phyloP scores from a whole-genome alignment of 2,329 filamentous ascomycete species.

The Talaromyces marneffei region DNA sequence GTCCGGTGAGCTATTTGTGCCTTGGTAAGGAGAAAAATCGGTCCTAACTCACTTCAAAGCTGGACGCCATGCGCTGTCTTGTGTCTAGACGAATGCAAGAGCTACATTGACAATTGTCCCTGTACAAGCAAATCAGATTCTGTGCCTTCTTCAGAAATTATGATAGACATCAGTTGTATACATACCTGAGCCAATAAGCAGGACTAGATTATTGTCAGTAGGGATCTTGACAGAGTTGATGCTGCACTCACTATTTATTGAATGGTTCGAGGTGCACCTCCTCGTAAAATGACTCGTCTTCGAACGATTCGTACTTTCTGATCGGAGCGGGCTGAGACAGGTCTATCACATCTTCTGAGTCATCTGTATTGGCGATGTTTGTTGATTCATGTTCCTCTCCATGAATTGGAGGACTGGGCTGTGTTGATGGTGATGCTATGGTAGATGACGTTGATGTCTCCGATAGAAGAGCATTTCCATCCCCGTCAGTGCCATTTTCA shows the following conservation, averaged over 20 bases:
- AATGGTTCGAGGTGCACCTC: constrained; percentile 2
- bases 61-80: constrained; percentile 62
- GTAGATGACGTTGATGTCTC: not conserved
- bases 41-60: constrained; percentile 52
- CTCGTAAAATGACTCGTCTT: not conserved
- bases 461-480: not conserved
- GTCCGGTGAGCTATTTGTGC: constrained; percentile 13
- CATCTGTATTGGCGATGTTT: not conserved
- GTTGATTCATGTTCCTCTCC: not conserved
- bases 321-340: not conserved
- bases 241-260: constrained; percentile 4
- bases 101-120: constrained; percentile 67
- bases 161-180: too few species aligned
- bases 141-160: too few species aligned
- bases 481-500: not conserved
- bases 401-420: not conserved
- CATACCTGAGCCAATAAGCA: constrained; percentile 13
- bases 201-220: constrained; percentile 5
- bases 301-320: not conserved
- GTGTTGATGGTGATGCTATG: not conserved
- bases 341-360: not conserved
- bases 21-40: not conserved
- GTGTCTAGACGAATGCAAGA: constrained; percentile 65
- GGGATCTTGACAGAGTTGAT: not conserved
- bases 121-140: constrained; percentile 23